Evolutionary conservation across 805 yeast genomes (phyloP).

Genomic region (Candida arabinofermentans): DNA sequence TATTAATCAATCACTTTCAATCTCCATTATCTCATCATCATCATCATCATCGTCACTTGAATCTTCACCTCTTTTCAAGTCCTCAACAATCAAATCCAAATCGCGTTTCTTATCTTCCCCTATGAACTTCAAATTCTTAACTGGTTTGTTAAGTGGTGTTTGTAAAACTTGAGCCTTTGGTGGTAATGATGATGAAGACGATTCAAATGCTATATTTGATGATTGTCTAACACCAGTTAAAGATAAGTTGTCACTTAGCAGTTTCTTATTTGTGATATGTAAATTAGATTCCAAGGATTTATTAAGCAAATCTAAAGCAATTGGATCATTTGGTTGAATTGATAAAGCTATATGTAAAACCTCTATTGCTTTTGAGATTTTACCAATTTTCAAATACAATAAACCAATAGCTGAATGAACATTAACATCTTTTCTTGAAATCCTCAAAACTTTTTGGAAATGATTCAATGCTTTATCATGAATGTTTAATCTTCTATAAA

Average conservation of each 20-base stretch:
- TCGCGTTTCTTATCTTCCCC: conserved; percentile 27
- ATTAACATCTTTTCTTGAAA: conserved; percentile 65
- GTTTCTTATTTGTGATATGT: conserved; percentile 18
- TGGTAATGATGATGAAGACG: not conserved
- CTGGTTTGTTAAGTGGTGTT: conserved; percentile 22
- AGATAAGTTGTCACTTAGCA: conserved; percentile 13
- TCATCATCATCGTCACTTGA: conserved; percentile 33
- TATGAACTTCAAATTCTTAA: conserved; percentile 21
- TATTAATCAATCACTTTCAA: conserved; percentile 54
- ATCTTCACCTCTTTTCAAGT: conserved; percentile 41
- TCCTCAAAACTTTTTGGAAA: conserved; percentile 70
- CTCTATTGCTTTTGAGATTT: conserved; percentile 64
- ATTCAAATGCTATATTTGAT: not conserved
- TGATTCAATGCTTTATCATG: conserved; percentile 66
- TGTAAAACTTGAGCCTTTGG: conserved; percentile 10
- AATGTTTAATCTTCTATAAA: conserved; percentile 63
- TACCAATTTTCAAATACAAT: conserved; percentile 67
- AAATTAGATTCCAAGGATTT: conserved; percentile 69
- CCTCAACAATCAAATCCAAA: conserved; percentile 35
- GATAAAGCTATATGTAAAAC: conserved; percentile 79
- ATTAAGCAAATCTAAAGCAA: conserved; percentile 74
- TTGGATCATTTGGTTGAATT: conserved; percentile 72
- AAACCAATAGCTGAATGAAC: conserved; percentile 82
- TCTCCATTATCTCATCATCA: conserved; percentile 57
- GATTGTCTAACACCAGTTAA: not conserved